phyloP scores from a whole-genome alignment of 2,329 filamentous ascomycete genomes.

The Zalaria sp. region DNA sequence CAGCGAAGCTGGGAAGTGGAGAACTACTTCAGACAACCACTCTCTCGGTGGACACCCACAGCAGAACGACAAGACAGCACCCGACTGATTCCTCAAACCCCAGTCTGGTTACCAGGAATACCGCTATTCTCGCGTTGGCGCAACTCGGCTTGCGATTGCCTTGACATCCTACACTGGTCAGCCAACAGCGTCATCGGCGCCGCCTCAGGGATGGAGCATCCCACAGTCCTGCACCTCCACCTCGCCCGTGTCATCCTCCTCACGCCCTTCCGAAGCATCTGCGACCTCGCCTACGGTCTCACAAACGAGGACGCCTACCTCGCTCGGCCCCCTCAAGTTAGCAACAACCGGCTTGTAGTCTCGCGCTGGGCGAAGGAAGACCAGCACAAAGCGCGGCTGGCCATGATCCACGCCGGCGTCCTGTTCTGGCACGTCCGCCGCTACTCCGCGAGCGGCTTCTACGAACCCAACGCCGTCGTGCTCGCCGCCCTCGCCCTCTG shows the following conservation, averaged over 20 bases:
- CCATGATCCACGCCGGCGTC: slow-evolving; percentile 39
- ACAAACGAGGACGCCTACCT: slow-evolving; percentile 6
- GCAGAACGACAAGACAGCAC: slow-evolving; percentile 7
- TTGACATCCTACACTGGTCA: slow-evolving; percentile 45
- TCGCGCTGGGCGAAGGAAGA: slow-evolving; percentile 36
- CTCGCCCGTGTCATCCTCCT: slow-evolving; percentile 39
- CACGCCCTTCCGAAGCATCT: slow-evolving; percentile 33
- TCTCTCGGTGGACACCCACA: slow-evolving; percentile 23
- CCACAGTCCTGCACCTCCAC: slow-evolving; percentile 42
- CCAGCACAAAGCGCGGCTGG: slow-evolving; percentile 42
- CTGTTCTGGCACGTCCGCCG: slow-evolving; percentile 39
- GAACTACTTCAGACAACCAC: slow-evolving; percentile 28
- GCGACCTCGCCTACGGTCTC: slow-evolving; percentile 25
- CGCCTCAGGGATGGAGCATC: slow-evolving; percentile 37
- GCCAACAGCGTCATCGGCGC: slow-evolving; percentile 39
- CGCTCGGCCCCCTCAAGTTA: neutral
- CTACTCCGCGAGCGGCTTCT: slow-evolving; percentile 37
- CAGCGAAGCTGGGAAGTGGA: slow-evolving; percentile 35
- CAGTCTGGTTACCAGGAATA: slow-evolving; percentile 32
- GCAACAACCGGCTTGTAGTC: slow-evolving; percentile 17
- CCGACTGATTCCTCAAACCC: slow-evolving; percentile 5
- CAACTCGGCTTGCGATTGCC: slow-evolving; percentile 30
- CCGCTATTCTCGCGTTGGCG: slow-evolving; percentile 35
- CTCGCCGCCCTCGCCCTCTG: slow-evolving; percentile 53
- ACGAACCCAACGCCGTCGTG: slow-evolving; percentile 52